These are phyloP conservation scores for Seiridium cupressi DNA, from an alignment of 2,329 filamentous ascomycete genomes.

Conservation along the genomic window DNA sequence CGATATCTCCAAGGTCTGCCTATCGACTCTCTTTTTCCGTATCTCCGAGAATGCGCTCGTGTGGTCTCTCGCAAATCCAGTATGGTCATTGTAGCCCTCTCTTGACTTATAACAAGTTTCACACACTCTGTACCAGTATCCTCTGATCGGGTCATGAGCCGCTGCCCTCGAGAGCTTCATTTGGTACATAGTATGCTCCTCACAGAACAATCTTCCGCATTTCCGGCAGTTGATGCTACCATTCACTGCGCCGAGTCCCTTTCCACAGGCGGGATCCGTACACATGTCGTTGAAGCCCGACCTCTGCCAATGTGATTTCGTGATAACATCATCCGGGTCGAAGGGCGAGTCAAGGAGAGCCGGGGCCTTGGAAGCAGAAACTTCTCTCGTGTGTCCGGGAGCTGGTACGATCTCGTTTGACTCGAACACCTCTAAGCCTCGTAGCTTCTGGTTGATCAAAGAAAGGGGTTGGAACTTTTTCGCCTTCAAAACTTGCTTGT, in stretches of 20 bases:
- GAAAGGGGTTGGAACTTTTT: conserved; percentile 91
- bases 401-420: conserved; percentile 69
- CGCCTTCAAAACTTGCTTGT: conserved; percentile 88
- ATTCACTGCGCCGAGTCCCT: conserved; percentile 73
- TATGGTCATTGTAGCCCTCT: conserved; percentile 91
- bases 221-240: conserved; percentile 91
- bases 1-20: conserved; percentile 82
- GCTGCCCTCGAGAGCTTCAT: conserved; percentile 94
- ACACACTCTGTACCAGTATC: conserved; percentile 91
- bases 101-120: conserved; percentile 99
- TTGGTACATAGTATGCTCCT: conserved; percentile 98
- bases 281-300: conserved; percentile 73
- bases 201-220: conserved; percentile 91
- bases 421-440: conserved; percentile 90
- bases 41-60: conserved; percentile 67
- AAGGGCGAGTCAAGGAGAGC: conserved; percentile 38
- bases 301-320: conserved; percentile 84
- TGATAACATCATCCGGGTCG: conserved; percentile 90
- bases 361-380: conserved; percentile 32
- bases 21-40: conserved; percentile 77
- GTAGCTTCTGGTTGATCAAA: conserved; percentile 88
- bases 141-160: conserved; percentile 83
- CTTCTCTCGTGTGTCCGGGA: conserved; percentile 25
- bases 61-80: conserved; percentile 69
- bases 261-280: conserved; percentile 83